Conservation (phyloP, 2,329 filamentous ascomycete genomes). For the Penicillium corylophilum region DNA sequence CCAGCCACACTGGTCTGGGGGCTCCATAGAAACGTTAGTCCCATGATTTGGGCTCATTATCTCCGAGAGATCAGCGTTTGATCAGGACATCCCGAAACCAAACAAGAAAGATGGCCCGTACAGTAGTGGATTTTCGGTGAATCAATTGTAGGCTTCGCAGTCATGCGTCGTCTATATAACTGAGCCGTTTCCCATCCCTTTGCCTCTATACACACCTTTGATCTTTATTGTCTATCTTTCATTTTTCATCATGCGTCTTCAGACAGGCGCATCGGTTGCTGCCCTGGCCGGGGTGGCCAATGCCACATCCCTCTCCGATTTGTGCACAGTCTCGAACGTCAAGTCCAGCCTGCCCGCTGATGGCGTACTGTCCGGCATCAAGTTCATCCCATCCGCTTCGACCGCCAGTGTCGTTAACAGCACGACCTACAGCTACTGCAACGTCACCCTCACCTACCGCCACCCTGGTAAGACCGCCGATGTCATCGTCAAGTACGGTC, state of each 20-base stretch:
- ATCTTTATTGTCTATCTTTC: background rate
- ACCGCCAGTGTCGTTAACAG: constrained; percentile 38
- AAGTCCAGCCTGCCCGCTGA: constrained; percentile 44
- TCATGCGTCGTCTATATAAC: no score
- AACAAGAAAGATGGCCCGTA: constrained; percentile 3
- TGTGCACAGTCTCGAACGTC: constrained; percentile 48
- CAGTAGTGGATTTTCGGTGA: background rate
- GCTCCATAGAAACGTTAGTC: constrained; percentile 1
- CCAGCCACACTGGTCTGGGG: background rate
- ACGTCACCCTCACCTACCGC: constrained; percentile 45
- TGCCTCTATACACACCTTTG: background rate
- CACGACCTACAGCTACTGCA: constrained; percentile 36
- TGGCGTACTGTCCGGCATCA: constrained; percentile 43
- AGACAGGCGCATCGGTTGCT: constrained; percentile 14
- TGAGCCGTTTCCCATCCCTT: no score
- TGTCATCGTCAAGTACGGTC: constrained; percentile 40
- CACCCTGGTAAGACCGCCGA: constrained; percentile 43
- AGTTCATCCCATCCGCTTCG: constrained; percentile 43
- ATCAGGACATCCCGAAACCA: background rate
- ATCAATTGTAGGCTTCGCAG: background rate
- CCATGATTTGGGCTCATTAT: constrained; percentile 4
- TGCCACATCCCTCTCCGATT: constrained; percentile 39
- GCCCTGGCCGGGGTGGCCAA: constrained; percentile 29
- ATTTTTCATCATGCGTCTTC: constrained; percentile 21
- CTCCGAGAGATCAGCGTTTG: constrained; percentile 11